These are phyloP conservation scores for Ophidiomyces ophidiicola DNA, from an alignment of 2,329 filamentous ascomycete genomes.

Conservation along the genomic window DNA sequence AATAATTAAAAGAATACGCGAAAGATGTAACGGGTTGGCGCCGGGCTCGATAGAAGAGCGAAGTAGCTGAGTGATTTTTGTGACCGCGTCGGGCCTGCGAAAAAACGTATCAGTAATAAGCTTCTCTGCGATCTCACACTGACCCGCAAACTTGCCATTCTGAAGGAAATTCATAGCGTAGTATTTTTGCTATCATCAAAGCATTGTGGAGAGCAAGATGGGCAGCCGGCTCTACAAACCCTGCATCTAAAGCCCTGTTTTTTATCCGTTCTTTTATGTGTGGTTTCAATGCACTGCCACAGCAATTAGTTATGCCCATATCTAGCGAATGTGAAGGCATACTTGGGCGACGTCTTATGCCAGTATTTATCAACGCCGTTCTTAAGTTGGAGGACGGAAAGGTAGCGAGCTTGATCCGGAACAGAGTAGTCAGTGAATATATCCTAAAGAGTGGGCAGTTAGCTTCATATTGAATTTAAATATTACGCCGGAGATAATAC, in stretches of 20 bases:
- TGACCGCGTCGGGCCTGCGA: slow-evolving; percentile 38
- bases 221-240: slow-evolving; percentile 61
- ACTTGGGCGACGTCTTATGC: slow-evolving; percentile 64
- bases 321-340: slow-evolving; percentile 19
- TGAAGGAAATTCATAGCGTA: slow-evolving; percentile 75
- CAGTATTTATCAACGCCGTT: slow-evolving; percentile 94
- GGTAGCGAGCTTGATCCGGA: slow-evolving; percentile 66
- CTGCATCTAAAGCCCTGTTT: slow-evolving; percentile 60
- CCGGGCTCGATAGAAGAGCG: slow-evolving; percentile 42
- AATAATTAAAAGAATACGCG: slow-evolving; percentile 61
- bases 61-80: slow-evolving; percentile 49
- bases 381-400: slow-evolving; percentile 87
- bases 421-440: slow-evolving; percentile 70
- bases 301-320: neutral
- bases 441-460: slow-evolving; percentile 39
- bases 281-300: slow-evolving; percentile 43
- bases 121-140: neutral
- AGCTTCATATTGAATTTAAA: slow-evolving; percentile 12
- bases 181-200: slow-evolving; percentile 72
- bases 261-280: slow-evolving; percentile 70
- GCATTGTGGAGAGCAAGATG: slow-evolving; percentile 78
- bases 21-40: slow-evolving; percentile 53
- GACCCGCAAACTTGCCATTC: slow-evolving; percentile 51
- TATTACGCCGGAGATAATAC: slow-evolving; percentile 29
- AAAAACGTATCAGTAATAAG: slow-evolving; percentile 6